phyloP scores from a whole-genome alignment of 257 asterid species.

The Oldenlandia corymbosa region DNA sequence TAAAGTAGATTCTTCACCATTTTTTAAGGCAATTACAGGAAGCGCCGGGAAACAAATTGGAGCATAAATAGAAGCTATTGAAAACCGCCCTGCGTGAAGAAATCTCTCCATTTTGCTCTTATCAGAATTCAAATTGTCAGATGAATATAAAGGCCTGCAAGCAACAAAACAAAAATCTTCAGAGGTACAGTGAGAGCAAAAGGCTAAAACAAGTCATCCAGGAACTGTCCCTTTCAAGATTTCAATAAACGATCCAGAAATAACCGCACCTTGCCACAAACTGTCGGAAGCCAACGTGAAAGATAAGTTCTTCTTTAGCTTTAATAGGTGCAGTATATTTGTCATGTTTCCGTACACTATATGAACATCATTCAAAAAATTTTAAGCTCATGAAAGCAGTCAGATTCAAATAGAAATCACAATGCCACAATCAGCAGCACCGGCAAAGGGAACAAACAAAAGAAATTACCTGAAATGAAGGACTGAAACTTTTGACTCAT shows the following conservation, averaged over 20 bases:
- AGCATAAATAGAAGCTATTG: slow-evolving; percentile 83
- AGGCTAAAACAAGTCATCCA: background rate
- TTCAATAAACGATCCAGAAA: background rate
- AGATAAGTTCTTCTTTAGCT: slow-evolving; percentile 85
- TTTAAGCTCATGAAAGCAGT: slow-evolving; percentile 8
- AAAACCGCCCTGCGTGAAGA: slow-evolving; percentile 85
- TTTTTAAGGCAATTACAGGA: slow-evolving; percentile 76
- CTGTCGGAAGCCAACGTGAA: slow-evolving; percentile 96
- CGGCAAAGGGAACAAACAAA: too few relatives aligned
- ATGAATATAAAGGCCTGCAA: slow-evolving; percentile 81
- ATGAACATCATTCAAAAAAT: slow-evolving; percentile 14
- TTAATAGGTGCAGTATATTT: slow-evolving; percentile 75
- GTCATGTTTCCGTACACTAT: slow-evolving; percentile 81
- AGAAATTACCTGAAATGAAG: slow-evolving; percentile 80
- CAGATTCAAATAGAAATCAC: slow-evolving; percentile 9
- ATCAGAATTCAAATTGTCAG: slow-evolving; percentile 66
- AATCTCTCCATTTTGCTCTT: slow-evolving; percentile 98
- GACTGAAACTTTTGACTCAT: slow-evolving; percentile 87
- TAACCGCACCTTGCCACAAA: slow-evolving; percentile 58
- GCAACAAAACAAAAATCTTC: slow-evolving; percentile 23
- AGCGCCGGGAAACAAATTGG: slow-evolving; percentile 73
- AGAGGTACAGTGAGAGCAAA: slow-evolving; percentile 8
- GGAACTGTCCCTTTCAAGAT: background rate
- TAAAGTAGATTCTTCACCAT: slow-evolving; percentile 41
- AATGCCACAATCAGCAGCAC: background rate